Percentiles rank a stretch among this genome's conserved stretches.
phyloP scores from a whole-genome alignment of 2,329 filamentous ascomycete species.

The Albophoma yamanashiensis region DNA sequence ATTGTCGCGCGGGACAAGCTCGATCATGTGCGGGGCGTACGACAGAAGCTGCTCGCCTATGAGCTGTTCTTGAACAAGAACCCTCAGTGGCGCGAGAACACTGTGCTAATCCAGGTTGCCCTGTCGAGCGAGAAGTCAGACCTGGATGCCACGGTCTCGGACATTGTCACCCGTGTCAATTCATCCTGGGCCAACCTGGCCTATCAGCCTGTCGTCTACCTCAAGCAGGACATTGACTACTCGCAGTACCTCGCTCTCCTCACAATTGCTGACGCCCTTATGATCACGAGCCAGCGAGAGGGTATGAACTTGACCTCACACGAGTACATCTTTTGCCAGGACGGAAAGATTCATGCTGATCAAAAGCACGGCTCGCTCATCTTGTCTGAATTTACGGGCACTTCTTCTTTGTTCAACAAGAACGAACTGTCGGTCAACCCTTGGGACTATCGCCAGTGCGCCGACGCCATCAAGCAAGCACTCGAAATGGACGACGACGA shows the following conservation, averaged over 20 bases:
- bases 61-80: constrained; percentile 93
- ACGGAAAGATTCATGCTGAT: constrained; percentile 56
- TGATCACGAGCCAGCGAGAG: constrained; percentile 91
- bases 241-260: constrained; percentile 86
- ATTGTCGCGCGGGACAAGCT: constrained; percentile 93
- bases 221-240: constrained; percentile 91
- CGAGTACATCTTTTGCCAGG: constrained; percentile 88
- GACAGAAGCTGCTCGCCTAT: constrained; percentile 85
- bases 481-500: constrained; percentile 71
- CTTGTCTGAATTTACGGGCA: constrained; percentile 90
- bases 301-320: constrained; percentile 97
- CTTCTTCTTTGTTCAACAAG: constrained; percentile 71
- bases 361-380: constrained; percentile 86
- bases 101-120: constrained; percentile 88
- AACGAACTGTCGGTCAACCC: constrained; percentile 83
- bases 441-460: constrained; percentile 86
- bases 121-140: constrained; percentile 83
- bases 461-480: constrained; percentile 73
- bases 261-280: constrained; percentile 79
- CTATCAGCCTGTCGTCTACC: constrained; percentile 85
- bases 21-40: constrained; percentile 81
- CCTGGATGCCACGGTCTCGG: constrained; percentile 76
- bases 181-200: constrained; percentile 82
- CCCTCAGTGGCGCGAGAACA: constrained; percentile 77
- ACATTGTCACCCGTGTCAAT: constrained; percentile 92